Base-by-base conservation (phyloP, 2,329 filamentous ascomycete species). In the Phaeoacremonium minimum region DNA sequence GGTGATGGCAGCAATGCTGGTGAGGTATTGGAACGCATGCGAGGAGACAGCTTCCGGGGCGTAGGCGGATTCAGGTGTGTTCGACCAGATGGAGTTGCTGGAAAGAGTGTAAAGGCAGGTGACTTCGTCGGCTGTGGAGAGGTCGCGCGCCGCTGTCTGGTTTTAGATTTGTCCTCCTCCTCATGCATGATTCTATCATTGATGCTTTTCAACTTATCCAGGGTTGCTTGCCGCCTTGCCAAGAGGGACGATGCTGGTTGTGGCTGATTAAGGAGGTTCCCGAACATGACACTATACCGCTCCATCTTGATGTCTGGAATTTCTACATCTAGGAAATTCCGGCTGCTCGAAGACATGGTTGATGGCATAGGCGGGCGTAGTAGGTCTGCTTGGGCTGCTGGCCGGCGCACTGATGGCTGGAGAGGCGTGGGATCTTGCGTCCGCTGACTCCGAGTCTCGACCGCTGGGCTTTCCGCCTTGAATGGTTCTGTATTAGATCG, bases 211-310 rank as follows among this genome's bases (percentile, higher is more conserved):
- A 85, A 59, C 39, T 69, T 75, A 36, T 77, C 69, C 11, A 81
- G 53, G 0, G 73, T 78, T 7, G 75, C 76, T 46, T 83, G 77
- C 29, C 78, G 68, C 39, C 77, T 69, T 16, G 69, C 69, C 17
- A 81, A 60, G 7, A 82, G 61, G 2, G 66, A 61, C 3, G 63
- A 56, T 6, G 57, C 53, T 5, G 47, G 40, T 42, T 53, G 46
- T 5, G 40, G 41, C 20, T 59, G 57, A 42, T 77, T 74, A 17
- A 95, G 65, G 6, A 96, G 69, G 26, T 76, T 77, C 37, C 83
- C 80, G 53, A 97, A 96, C 90, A 96, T 96, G 46, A 96, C 77
- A 49, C 89, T 95, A 49, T 95, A 97, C 33, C 91, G 73, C 56
- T 96, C 91, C 72, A 97, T 71, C 44, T 84, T 79, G 37, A 86